These are phyloP conservation scores for Draba incana DNA, from an alignment of 345 rosid species.

Conservation along the genomic window DNA sequence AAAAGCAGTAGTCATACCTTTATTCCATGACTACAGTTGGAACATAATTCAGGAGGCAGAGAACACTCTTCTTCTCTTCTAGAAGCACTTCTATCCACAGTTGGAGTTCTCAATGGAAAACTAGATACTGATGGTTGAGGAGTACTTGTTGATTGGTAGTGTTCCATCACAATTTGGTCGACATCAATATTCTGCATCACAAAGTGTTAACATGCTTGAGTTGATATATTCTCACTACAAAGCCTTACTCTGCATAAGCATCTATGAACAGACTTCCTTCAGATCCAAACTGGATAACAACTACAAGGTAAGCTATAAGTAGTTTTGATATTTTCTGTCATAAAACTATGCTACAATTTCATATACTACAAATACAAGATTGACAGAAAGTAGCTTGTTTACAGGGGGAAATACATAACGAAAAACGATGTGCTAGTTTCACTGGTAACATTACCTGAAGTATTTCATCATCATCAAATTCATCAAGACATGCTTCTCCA, in stretches of 20 bases:
- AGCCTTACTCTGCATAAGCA: constrained; percentile 14
- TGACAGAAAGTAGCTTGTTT: constrained; percentile 9
- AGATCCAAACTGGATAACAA: constrained; percentile 6
- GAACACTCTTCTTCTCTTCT: constrained; percentile 47
- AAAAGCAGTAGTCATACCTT: constrained; percentile 50
- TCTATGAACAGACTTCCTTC: not conserved
- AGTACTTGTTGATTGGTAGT: constrained; percentile 72
- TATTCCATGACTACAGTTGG: constrained; percentile 77
- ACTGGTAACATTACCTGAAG: constrained; percentile 59
- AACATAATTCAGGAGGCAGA: constrained; percentile 71
- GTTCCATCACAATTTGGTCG: constrained; percentile 88
- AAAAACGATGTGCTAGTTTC: constrained; percentile 17
- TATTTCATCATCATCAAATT: constrained; percentile 83
- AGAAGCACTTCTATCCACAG: constrained; percentile 46
- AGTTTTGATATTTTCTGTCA: constrained; percentile 20
- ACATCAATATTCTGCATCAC: constrained; percentile 80
- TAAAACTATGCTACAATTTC: constrained; percentile 17
- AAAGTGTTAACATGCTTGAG: constrained; percentile 31
- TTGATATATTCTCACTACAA: constrained; percentile 50
- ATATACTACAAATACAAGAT: constrained; percentile 5
- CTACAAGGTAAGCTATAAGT: constrained; percentile 14
- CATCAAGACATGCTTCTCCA: constrained; percentile 52
- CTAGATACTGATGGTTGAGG: constrained; percentile 71
- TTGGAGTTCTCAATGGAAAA: constrained; percentile 60
- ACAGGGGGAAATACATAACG: constrained; percentile 5